Base-by-base conservation (phyloP, 139 green algal genomes). In the Chlamydomonas eustigma region DNA sequence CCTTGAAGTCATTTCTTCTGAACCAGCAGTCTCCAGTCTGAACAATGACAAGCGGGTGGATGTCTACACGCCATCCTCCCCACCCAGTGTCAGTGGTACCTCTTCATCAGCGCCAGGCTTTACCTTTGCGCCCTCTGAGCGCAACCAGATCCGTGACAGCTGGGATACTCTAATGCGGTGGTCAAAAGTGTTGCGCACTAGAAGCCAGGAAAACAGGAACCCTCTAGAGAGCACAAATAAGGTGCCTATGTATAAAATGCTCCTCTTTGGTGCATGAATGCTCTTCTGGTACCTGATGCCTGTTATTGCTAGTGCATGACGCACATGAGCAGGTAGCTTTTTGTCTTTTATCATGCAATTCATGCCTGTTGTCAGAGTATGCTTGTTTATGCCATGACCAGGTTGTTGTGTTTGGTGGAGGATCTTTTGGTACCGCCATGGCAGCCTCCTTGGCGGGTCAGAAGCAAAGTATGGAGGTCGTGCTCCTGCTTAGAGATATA, bases 351-450 rank as follows among this genome's bases (percentile, higher is more conserved):
- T n/a, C n/a, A n/a, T n/a, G n/a, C n/a, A n/a, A n/a, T n/a, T n/a
- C n/a, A n/a, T n/a, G n/a, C n/a, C n/a, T n/a, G n/a, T n/a, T n/a
- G n/a, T n/a, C n/a, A n/a, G n/a, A n/a, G n/a, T n/a, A n/a, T n/a
- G n/a, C n/a, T n/a, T n/a, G n/a, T n/a, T n/a, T n/a, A n/a, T n/a
- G 12, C 18, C 18, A 18, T 18, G 44, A 12, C 18, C 44, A 58
- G 44, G 44, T 99, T 30, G 92, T 91, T 2, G 88, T 99, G 0
- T 97, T 99, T 78, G 96, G 96, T 1, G 96, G 94, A 2, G 96
- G 96, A 4, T 95, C 88, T 33, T 99, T 99, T 74, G 96, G 94
- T 35, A 99, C 96, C 1, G 96, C 96, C 0, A 97, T 99, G 90
- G 95, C 78, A 0, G 84, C 77, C 25, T 74, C 90, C 6, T 80